Evolutionary conservation across 2,329 filamentous ascomycete genomes (phyloP), one percentile per base, ranked within the genome.

Genomic region (Botrytis byssoidea): DNA sequence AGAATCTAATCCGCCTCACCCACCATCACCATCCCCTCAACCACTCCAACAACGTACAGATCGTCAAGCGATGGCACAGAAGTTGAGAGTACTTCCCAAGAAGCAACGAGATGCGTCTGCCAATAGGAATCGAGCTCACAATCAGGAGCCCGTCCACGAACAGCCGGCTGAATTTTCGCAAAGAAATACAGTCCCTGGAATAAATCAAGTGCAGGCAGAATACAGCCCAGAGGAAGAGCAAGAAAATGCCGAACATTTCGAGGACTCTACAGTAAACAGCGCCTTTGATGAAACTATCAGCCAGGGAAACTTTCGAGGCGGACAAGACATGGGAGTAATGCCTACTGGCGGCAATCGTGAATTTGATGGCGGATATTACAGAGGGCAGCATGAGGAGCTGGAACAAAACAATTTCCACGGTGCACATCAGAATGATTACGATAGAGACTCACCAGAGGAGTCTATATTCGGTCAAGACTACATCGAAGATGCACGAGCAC

Each of bases 241-340:
- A 40, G 48, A 70, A 20, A 40, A 71, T 14, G 42, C 6, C 10
- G 57, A 71, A 16, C 37, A 29, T 22, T 71, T 71, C 46, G 69
- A 71, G 29, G 46, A 40, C 32, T 66, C 64, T 63, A 73, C 71
- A 61, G 48, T 73, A 7, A 35, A 22, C 7, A 44, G 44, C 4
- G 22, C 69, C n/a, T 73, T 73, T 20, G 71, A 73, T 61, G 51
- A 69, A 16, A 73, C 71, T 22, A 25, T 69, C 29, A 73, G 71
- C 32, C 48, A 70, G 32, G 14, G n/a, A 16, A 67, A 40, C 22
- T 44, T 66, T 67, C 10, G 18, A 44, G 40, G n/a, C 25, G 32
- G 42, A 12, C 69, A 71, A 20, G 44, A 46, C 25, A 51, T 46
- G 10, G 35, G 4, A 55, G 44, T 3, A 6, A 55, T 32, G n/a